Conservation (phyloP, 148 eudicot genomes). For the Amaranthus palmeri region DNA sequence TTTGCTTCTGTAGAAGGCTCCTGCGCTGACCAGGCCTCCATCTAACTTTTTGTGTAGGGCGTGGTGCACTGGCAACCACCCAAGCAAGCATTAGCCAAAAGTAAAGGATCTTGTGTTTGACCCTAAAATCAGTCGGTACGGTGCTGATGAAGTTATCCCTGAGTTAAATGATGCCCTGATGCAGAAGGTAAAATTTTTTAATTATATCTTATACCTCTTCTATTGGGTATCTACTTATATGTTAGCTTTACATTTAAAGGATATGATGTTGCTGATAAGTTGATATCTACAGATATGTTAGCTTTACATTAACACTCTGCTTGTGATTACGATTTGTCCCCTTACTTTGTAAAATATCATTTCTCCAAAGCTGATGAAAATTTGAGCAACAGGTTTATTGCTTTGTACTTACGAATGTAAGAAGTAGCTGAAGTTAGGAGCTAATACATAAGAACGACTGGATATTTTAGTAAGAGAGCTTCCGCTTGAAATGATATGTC, state of each 20-base stretch:
- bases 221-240: neutral
- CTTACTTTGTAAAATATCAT: too few species aligned
- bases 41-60: constrained; percentile 46
- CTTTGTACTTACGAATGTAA: neutral
- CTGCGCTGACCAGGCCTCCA: neutral
- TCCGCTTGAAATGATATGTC: too few species aligned
- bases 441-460: too few species aligned
- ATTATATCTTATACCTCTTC: neutral
- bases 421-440: too few species aligned
- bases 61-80: constrained; percentile 99
- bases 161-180: constrained; percentile 77
- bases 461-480: too few species aligned
- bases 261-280: too few species aligned
- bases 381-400: too few species aligned
- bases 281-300: too few species aligned
- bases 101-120: constrained; percentile 74
- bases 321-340: too few species aligned
- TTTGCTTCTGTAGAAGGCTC: too few species aligned
- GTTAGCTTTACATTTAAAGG: neutral
- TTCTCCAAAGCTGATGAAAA: too few species aligned
- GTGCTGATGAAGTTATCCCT: constrained; percentile 93
- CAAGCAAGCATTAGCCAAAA: constrained; percentile 57
- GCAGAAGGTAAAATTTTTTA: constrained; percentile 47
- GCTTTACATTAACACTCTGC: too few species aligned
- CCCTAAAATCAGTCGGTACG: constrained; percentile 82